phyloP scores from a whole-genome alignment of 2,329 filamentous ascomycete species.

The Pyricularia pennisetigena region DNA sequence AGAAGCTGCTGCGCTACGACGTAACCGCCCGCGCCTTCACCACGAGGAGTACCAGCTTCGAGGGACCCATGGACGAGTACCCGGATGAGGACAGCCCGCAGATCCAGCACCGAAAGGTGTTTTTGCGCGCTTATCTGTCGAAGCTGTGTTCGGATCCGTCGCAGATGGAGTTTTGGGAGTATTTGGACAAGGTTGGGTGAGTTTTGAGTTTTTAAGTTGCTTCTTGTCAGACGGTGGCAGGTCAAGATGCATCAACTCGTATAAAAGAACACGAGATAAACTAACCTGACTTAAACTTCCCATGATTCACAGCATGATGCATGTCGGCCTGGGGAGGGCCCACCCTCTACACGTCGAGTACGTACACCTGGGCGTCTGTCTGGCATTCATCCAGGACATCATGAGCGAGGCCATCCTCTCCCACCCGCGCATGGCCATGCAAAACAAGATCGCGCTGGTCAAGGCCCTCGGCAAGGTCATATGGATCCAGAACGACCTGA shows the following conservation, averaged over 20 bases:
- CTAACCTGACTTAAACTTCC: background rate
- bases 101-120: conserved; percentile 70
- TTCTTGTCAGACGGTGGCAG: too few relatives aligned
- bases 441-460: conserved; percentile 62
- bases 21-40: conserved; percentile 73
- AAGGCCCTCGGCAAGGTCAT: conserved; percentile 73
- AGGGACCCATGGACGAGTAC: conserved; percentile 54
- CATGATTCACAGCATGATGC: conserved; percentile 55
- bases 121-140: conserved; percentile 63
- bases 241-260: background rate
- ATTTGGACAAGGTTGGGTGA: conserved; percentile 72
- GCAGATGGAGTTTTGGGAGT: conserved; percentile 72
- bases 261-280: background rate
- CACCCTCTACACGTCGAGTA: conserved; percentile 73
- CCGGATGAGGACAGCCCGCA: conserved; percentile 62
- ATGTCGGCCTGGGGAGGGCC: conserved; percentile 62
- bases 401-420: conserved; percentile 68
- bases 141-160: conserved; percentile 67
- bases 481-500: conserved; percentile 82
- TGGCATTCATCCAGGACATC: conserved; percentile 70
- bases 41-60: conserved; percentile 51
- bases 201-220: conserved; percentile 15
- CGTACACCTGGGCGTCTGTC: conserved; percentile 62
- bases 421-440: conserved; percentile 55
- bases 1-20: conserved; percentile 70